Conservation (phyloP, 345 rosid genomes). For the Arabis hirsuta region DNA sequence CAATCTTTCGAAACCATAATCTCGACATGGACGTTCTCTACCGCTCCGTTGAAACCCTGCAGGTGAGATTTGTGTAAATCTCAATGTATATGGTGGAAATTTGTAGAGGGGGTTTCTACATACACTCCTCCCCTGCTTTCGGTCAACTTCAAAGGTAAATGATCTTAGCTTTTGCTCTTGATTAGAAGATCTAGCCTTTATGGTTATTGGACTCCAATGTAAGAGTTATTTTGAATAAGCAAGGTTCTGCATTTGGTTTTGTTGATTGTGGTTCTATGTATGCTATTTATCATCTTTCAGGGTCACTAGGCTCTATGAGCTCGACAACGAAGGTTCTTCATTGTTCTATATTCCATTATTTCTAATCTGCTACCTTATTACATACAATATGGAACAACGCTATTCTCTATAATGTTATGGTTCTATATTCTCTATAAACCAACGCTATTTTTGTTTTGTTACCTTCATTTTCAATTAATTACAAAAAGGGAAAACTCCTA, state of each 20-base stretch:
- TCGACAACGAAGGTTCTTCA: constrained; percentile 53
- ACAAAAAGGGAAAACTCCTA: no score
- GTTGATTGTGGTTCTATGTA: neutral
- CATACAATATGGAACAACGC: no score
- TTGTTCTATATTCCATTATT: no score
- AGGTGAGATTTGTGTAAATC: constrained; percentile 47
- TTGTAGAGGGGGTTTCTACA: constrained; percentile 65
- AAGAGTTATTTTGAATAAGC: constrained; percentile 1
- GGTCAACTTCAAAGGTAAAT: constrained; percentile 72
- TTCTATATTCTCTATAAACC: no score
- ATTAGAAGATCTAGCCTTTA: constrained; percentile 4
- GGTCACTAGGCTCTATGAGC: constrained; percentile 86
- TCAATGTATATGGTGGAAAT: neutral
- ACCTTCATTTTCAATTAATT: no score
- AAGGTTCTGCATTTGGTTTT: constrained; percentile 16
- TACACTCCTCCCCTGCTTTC: constrained; percentile 90
- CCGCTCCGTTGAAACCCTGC: constrained; percentile 78
- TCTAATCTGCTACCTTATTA: no score
- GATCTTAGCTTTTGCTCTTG: neutral
- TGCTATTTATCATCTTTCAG: constrained; percentile 45
- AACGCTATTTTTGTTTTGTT: no score
- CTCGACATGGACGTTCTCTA: constrained; percentile 80
- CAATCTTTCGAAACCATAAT: constrained; percentile 59
- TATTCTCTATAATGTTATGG: no score
- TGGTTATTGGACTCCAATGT: neutral